These are phyloP conservation scores for Aspergillus incahuasiensis DNA, from an alignment of 495 filamentous ascomycete species.

Conservation along the genomic window DNA sequence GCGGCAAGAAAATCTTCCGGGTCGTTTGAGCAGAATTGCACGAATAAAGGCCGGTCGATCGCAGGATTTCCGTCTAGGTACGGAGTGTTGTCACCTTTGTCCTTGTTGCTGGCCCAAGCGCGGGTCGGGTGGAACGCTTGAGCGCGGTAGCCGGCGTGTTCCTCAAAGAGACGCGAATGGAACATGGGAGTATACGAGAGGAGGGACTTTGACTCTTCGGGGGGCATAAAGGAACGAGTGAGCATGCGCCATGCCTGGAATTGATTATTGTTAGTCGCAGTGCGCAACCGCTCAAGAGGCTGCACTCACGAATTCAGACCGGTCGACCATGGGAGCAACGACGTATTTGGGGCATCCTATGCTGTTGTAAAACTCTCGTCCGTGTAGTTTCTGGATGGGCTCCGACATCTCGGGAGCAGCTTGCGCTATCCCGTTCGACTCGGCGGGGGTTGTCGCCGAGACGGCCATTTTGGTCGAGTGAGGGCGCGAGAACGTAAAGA, in stretches of 20 bases:
- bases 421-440: constrained; percentile 16
- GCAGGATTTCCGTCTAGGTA: constrained; percentile 82
- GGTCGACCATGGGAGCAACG: constrained; percentile 96
- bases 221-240: constrained; percentile 79
- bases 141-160: constrained; percentile 68
- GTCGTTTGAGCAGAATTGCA: constrained; percentile 94
- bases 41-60: constrained; percentile 82
- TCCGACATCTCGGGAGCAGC: constrained; percentile 16
- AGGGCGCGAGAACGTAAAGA: constrained; percentile 6
- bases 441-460: constrained; percentile 19
- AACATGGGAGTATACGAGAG: constrained; percentile 94
- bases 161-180: constrained; percentile 78
- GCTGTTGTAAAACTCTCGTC: constrained; percentile 87
- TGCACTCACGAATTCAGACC: constrained; percentile 84
- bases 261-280: constrained; percentile 7
- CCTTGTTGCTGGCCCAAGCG: constrained; percentile 26
- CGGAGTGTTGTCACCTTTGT: constrained; percentile 22
- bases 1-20: constrained; percentile 72
- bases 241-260: constrained; percentile 89
- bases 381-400: constrained; percentile 58
- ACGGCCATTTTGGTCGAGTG: constrained; percentile 25
- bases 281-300: not conserved
- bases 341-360: constrained; percentile 87
- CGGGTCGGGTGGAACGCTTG: constrained; percentile 70
- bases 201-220: constrained; percentile 51